Base-by-base conservation (phyloP, 2,329 filamentous ascomycete genomes). In the Pseudogymnoascus pannorum region DNA sequence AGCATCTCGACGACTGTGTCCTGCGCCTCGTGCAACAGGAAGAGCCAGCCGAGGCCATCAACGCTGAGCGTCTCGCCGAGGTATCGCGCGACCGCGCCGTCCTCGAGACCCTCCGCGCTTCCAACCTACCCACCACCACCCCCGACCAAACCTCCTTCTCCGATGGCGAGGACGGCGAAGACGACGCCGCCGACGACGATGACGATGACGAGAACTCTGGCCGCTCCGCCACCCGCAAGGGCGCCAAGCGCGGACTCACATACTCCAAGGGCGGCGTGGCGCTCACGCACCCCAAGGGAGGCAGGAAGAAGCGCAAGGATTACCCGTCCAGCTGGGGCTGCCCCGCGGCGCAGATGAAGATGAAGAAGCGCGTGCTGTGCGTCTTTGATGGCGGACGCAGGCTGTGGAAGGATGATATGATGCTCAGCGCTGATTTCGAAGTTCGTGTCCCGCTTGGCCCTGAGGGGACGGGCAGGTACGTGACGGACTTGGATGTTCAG, bases 351-450 rank as follows among this genome's bases (percentile, higher is more conserved):
- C 92, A 94, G 78, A 96, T 97, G 91, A 95, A 89, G 72, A 95
- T 96, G 85, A 97, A 95, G 85, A 97, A 97, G 84, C 89, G 94
- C 26, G 91, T 97, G 61, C 81, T 97, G 70, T 91, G 91, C 66
- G 90, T 96, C 18, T 99, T 95, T 70, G 92, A 97, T 71, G 94
- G 94, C 0, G 82, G 82, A 14, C 86, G 92, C 60, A 87, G 93
- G 42, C 81, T 99, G 58, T 94, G 90, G 83, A 97, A 97, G 79
- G 94, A 99, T 72, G 94, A 99, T 76, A 94, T 97, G 91, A 96
- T 97, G 92, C 86, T 99, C 58, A 91, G 92, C 68, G 92, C 89
- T 14, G 92, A 96, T 69, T 92, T 94, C 70, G 94, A 99, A 76
- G 91, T 97, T 36, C 91, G 93, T 71, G 81, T 96, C 74, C 86